A percentile compares a stretch with the other conserved stretches of the same genome.
Conservation (phyloP, 345 rosid genomes). For the Murraya paniculata region DNA sequence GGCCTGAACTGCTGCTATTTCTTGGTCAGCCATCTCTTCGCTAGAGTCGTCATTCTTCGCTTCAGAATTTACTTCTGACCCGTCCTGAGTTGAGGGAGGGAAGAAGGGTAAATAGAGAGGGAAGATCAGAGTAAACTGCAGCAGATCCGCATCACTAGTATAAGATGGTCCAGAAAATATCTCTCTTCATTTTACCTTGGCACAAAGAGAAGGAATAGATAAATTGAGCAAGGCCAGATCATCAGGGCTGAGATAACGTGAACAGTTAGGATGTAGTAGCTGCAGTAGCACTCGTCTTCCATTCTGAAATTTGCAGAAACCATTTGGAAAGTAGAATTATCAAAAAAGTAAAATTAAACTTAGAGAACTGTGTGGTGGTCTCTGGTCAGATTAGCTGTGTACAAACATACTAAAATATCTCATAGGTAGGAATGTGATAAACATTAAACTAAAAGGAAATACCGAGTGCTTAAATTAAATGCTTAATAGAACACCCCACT, state of each 20-base stretch:
- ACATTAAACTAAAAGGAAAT: background rate
- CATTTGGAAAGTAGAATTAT: conserved; percentile 11
- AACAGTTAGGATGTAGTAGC: conserved; percentile 75
- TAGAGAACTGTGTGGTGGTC: background rate
- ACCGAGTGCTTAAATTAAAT: background rate
- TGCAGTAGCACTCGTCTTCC: conserved; percentile 77
- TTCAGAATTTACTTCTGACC: conserved; percentile 39
- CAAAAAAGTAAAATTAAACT: conserved; percentile 1
- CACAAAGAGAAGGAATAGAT: conserved; percentile 59
- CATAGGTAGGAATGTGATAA: background rate
- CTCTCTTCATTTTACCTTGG: conserved; percentile 47
- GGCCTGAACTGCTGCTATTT: conserved; percentile 20
- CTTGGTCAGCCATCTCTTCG: conserved; percentile 22
- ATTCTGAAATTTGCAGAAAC: conserved; percentile 43
- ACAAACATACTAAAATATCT: background rate
- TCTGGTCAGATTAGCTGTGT: background rate
- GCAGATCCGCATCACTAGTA: background rate
- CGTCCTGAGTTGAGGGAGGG: conserved; percentile 34
- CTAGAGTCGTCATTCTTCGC: conserved; percentile 33
- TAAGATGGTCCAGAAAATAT: background rate
- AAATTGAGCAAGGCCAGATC: conserved; percentile 65
- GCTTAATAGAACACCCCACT: conserved; percentile 2
- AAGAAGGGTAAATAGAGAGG: background rate
- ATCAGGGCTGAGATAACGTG: conserved; percentile 72
- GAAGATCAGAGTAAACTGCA: conserved; percentile 10